Percentiles rank a stretch among this genome's conserved stretches.
Evolutionary conservation across 1,284 basidiomycete genomes (phyloP).

Genomic region (Malassezia obtusa): DNA sequence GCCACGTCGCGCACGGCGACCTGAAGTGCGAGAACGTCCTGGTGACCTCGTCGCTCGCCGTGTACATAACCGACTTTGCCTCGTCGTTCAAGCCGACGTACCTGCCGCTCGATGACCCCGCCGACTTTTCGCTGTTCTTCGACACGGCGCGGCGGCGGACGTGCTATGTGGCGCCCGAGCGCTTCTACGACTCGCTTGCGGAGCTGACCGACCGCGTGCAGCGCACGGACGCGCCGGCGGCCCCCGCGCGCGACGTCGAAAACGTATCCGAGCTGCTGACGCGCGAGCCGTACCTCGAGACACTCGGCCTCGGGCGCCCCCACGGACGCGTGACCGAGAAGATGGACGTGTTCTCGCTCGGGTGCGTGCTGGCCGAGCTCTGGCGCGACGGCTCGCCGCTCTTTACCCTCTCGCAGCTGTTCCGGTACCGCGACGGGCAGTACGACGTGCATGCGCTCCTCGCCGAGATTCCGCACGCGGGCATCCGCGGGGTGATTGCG

Average conservation of each 20-base stretch:
- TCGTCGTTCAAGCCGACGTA: slow-evolving; percentile 86
- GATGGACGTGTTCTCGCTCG: slow-evolving; percentile 95
- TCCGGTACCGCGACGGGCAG: slow-evolving; percentile 83
- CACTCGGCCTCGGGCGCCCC: slow-evolving; percentile 49
- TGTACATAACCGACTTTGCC: slow-evolving; percentile 91
- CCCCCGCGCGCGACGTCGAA: neutral
- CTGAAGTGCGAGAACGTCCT: slow-evolving; percentile 97
- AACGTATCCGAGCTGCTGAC: slow-evolving; percentile 5
- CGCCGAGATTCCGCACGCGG: slow-evolving; percentile 65
- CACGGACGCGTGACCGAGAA: slow-evolving; percentile 80
- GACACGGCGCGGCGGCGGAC: slow-evolving; percentile 86
- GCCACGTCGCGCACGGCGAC: slow-evolving; percentile 80
- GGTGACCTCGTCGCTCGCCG: slow-evolving; percentile 89
- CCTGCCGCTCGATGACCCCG: slow-evolving; percentile 89
- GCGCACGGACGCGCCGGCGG: neutral
- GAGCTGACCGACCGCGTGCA: slow-evolving; percentile 52
- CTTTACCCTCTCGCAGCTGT: slow-evolving; percentile 88
- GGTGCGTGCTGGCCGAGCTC: slow-evolving; percentile 90
- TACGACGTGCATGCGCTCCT: slow-evolving; percentile 67
- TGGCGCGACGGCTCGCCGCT: slow-evolving; percentile 88
- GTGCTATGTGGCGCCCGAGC: slow-evolving; percentile 91
- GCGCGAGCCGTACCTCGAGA: slow-evolving; percentile 23
- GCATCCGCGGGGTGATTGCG: slow-evolving; percentile 64
- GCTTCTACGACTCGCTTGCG: slow-evolving; percentile 74
- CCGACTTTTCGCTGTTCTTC: slow-evolving; percentile 96